Percentiles rank a stretch among this genome's conserved stretches.
These are phyloP conservation scores for Fusarium paranaense DNA, from an alignment of 2,329 filamentous ascomycete genomes.

Conservation along the genomic window DNA sequence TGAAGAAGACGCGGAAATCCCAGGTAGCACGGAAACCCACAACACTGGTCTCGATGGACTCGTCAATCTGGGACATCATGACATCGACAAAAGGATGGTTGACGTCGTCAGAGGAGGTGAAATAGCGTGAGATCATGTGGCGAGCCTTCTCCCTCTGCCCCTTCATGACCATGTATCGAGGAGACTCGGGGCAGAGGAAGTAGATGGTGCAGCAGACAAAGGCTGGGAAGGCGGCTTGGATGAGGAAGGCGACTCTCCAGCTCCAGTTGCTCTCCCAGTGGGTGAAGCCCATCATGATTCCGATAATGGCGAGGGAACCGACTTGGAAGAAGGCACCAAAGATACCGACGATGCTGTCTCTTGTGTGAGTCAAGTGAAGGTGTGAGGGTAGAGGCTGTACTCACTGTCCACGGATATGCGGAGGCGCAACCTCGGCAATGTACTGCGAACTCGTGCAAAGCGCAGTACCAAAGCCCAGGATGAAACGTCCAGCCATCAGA, in stretches of 20 bases:
- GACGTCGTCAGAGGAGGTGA: constrained; percentile 32
- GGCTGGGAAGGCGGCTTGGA: constrained; percentile 34
- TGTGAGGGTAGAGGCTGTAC: neutral
- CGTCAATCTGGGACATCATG: constrained; percentile 37
- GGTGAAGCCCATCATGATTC: constrained; percentile 41
- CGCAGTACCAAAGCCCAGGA: constrained; percentile 38
- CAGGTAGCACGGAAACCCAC: constrained; percentile 27
- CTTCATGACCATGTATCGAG: constrained; percentile 41
- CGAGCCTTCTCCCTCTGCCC: constrained; percentile 36
- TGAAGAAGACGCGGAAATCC: constrained; percentile 41
- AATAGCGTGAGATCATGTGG: constrained; percentile 30
- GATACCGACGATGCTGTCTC: constrained; percentile 26
- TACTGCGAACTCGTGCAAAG: constrained; percentile 41
- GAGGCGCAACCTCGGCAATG: constrained; percentile 37
- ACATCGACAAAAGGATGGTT: constrained; percentile 34
- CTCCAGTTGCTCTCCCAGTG: constrained; percentile 40
- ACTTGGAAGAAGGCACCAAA: constrained; percentile 43
- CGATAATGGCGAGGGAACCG: constrained; percentile 34
- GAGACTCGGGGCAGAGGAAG: constrained; percentile 38
- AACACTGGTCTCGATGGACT: constrained; percentile 31
- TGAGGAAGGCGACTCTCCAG: constrained; percentile 36
- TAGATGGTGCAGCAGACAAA: constrained; percentile 38
- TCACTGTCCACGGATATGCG: constrained; percentile 34
- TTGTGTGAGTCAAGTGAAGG: neutral
- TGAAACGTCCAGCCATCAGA: constrained; percentile 35